Conservation (phyloP, 169 alveolate species). For the Eimeria praecox region DNA sequence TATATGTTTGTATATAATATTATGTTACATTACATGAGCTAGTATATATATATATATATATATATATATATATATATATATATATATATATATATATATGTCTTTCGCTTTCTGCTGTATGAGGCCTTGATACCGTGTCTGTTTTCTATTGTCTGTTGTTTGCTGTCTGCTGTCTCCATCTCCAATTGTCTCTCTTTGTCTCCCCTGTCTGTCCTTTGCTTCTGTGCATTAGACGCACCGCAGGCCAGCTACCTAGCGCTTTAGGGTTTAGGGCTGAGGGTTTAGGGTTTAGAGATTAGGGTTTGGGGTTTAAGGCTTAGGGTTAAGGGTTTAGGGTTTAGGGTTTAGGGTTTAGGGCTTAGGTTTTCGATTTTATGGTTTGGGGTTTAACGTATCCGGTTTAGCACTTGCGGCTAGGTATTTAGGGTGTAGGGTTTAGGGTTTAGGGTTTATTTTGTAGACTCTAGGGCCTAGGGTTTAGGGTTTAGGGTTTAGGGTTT, state of each 20-base stretch:
- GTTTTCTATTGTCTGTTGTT: neutral
- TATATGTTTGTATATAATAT: too few relatives aligned
- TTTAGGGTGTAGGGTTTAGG: neutral
- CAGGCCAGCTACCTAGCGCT: neutral
- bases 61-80: neutral
- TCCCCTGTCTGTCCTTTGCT: neutral
- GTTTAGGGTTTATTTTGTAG: too few relatives aligned
- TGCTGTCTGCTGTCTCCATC: neutral
- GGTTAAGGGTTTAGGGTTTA: neutral
- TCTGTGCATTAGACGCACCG: neutral
- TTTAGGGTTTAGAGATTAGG: conserved; percentile 32
- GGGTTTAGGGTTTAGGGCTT: neutral
- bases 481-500: conserved; percentile 51
- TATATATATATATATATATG: neutral
- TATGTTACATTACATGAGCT: too few relatives aligned
- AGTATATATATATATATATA: too few relatives aligned
- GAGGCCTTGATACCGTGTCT: too few relatives aligned
- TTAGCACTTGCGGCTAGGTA: neutral
- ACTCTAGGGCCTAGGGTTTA: neutral
- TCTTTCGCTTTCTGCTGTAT: neutral
- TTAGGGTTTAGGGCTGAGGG: conserved; percentile 21
- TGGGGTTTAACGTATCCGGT: neutral
- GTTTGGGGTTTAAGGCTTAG: too few relatives aligned
- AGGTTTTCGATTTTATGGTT: conserved; percentile 38
- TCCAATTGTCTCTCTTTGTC: neutral